These are phyloP conservation scores for Tetrapyrgos nigripes DNA, from an alignment of 1,284 basidiomycete species.

Conservation along the genomic window DNA sequence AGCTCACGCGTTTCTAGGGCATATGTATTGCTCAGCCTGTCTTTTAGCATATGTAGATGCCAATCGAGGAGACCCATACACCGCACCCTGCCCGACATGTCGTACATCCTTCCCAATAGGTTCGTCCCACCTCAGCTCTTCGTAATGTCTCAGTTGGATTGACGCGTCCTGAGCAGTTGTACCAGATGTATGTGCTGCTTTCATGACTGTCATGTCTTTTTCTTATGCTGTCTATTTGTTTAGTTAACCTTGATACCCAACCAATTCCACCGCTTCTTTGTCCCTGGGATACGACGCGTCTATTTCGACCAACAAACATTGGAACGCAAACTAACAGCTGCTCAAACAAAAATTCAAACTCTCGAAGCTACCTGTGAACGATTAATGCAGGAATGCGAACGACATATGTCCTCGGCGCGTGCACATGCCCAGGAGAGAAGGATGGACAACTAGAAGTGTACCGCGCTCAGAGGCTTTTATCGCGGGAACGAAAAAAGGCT, in stretches of 20 bases:
- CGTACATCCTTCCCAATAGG: slow-evolving; percentile 19
- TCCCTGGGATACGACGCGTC: slow-evolving; percentile 20
- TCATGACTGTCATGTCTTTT: not conserved
- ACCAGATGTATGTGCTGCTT: slow-evolving; percentile 17
- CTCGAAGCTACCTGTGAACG: slow-evolving; percentile 10
- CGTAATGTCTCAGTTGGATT: not conserved
- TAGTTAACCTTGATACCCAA: slow-evolving; percentile 19
- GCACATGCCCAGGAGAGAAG: slow-evolving; percentile 15
- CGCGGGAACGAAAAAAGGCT: too few relatives aligned
- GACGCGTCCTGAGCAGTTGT: slow-evolving; percentile 7
- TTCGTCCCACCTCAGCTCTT: not conserved
- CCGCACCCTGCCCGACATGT: slow-evolving; percentile 16
- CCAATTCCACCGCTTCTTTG: slow-evolving; percentile 17
- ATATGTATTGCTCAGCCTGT: slow-evolving; percentile 20
- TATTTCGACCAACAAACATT: slow-evolving; percentile 12
- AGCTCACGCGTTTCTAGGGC: slow-evolving; percentile 8
- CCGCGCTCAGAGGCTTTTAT: too few relatives aligned
- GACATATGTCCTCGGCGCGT: slow-evolving; percentile 10
- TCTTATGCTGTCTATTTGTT: not conserved
- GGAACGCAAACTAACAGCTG: slow-evolving; percentile 6
- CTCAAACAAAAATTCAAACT: slow-evolving; percentile 4
- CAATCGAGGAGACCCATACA: slow-evolving; percentile 13
- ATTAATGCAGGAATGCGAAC: slow-evolving; percentile 18
- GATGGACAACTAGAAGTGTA: slow-evolving; percentile 1
- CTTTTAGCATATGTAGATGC: slow-evolving; percentile 11